Percentiles rank a stretch among this genome's conserved stretches.
Conservation (phyloP, 2,329 filamentous ascomycete genomes). For the Stagonosporopsis tanaceti region DNA sequence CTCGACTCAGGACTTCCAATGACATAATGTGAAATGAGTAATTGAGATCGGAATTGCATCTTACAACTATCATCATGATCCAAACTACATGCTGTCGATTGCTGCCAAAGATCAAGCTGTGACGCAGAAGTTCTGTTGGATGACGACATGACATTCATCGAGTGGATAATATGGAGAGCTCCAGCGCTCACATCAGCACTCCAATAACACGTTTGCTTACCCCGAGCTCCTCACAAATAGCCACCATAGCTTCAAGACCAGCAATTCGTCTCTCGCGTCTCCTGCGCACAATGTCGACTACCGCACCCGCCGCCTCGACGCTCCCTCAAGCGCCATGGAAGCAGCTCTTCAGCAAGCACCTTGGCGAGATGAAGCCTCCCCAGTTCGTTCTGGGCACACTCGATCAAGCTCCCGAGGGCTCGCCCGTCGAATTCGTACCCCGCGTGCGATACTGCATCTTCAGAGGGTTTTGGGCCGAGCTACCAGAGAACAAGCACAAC, state of each 20-base stretch:
- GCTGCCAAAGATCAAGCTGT: conserved; percentile 9
- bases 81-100: background rate
- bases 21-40: background rate
- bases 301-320: conserved; percentile 46
- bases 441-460: conserved; percentile 82
- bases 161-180: conserved; percentile 10
- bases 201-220: background rate
- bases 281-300: conserved; percentile 56
- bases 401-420: conserved; percentile 50
- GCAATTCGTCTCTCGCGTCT: conserved; percentile 49
- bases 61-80: background rate
- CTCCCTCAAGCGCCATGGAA: conserved; percentile 61
- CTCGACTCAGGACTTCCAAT: background rate
- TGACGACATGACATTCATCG: conserved; percentile 19
- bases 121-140: conserved; percentile 15
- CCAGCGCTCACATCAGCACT: conserved; percentile 7
- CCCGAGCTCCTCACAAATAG: conserved; percentile 21
- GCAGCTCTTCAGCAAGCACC: conserved; percentile 57
- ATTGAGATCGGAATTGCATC: background rate
- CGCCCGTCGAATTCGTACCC: conserved; percentile 54
- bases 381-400: conserved; percentile 63
- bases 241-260: conserved; percentile 51
- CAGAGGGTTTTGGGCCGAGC: conserved; percentile 80
- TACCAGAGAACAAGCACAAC: conserved; percentile 77
- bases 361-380: conserved; percentile 58